Evolutionary conservation across 108 stramenopile genomes (phyloP), one percentile per base, ranked within the genome.

Genomic region (Nitzschia putrida): DNA sequence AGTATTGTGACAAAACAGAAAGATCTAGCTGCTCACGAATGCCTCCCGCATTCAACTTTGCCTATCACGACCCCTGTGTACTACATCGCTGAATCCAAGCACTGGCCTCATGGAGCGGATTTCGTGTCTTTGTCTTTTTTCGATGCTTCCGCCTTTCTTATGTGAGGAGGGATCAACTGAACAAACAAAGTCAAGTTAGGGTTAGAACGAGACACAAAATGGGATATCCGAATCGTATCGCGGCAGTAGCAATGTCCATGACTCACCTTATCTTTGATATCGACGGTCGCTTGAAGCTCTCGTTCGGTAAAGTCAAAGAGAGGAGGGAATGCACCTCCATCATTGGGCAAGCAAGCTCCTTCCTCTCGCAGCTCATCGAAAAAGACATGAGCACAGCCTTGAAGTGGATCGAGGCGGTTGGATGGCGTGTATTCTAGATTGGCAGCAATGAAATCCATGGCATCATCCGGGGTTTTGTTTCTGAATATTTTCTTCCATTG

Each of bases 401-500:
- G 92, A 54, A 99, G 69, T 7, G 97, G 96, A 59, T 74, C 71
- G 25, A 98, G 74, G 20, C 98, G 91, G 25, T 81, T 63, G 29
- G 81, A 83, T 0, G 98, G 98, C 29, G 89, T 92, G 84, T 98
- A 99, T 1, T 92, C 93, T 45, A 99, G 81, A 53, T 96, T 96
- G 8, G 75, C 66, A 49, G 83, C 85, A 43, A 98, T 92, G 63
- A 95, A 93, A 54, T 97, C 96, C 79, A 98, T 91, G 26, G 96
- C 97, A 55, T 95, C 89, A 55, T 95, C 85, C 25, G 96, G 94
- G 45, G 96, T 93, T 74, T 88, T 90, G 22, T 85, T 90, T 26
- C 95, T 84, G 67, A 98, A 98, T 8, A 99, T 87, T 72, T 94
- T 93, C 43, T 86, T 83, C 97, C 97, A 98, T 71, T 96, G 95